Base-by-base conservation (phyloP, 495 filamentous ascomycete species). In the Penicillium desertorum region DNA sequence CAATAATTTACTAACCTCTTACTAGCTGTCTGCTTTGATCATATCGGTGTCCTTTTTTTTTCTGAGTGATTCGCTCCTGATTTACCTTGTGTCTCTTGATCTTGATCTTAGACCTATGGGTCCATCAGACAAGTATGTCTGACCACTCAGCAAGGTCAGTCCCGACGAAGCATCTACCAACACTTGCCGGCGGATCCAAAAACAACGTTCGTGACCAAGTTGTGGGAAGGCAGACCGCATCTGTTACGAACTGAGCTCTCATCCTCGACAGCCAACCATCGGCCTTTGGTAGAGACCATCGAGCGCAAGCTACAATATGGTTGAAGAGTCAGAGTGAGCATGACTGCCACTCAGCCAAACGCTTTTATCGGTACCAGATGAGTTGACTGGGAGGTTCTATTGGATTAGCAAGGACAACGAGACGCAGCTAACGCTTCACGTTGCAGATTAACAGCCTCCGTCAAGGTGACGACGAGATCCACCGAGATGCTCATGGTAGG, bases 41-140 rank as follows among this genome's bases (percentile, higher is more conserved):
- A 27, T 7, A 17, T 23, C 43, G 70, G 69, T 51, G 80, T 71
- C 5, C 64, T 68, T 2, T 81, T 78, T 68, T 2, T 81, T 78
- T 51, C 59, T 84, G 2, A 16, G 6, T 8, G 17, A 16, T 76
- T 12, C 3, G 0, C 43, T 85, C 0, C 46, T 78, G 9, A 1
- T 80, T 4, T 30, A 77, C 0, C 64, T 85, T 29, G 23, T 46
- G 6, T n/a, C 16, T 46, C 23, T 17, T n/a, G 6, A 12, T 22
- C 14, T n/a, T 20, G 14, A 46, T 46, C 2, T 27, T 9, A 23
- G 14, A 29, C 10, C 11, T 14, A 23, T 20, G 5, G 8, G 12
- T 12, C 8, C 6, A 45, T 25, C 42, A 23, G 20, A 23, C 20
- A 45, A n/a, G n/a, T 5, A 14, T 14, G 9, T 23, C 10, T 14